Percentiles rank a stretch among this genome's conserved stretches.
These are phyloP conservation scores for Penicillium steckii DNA, from an alignment of 495 filamentous ascomycete genomes.

Conservation along the genomic window DNA sequence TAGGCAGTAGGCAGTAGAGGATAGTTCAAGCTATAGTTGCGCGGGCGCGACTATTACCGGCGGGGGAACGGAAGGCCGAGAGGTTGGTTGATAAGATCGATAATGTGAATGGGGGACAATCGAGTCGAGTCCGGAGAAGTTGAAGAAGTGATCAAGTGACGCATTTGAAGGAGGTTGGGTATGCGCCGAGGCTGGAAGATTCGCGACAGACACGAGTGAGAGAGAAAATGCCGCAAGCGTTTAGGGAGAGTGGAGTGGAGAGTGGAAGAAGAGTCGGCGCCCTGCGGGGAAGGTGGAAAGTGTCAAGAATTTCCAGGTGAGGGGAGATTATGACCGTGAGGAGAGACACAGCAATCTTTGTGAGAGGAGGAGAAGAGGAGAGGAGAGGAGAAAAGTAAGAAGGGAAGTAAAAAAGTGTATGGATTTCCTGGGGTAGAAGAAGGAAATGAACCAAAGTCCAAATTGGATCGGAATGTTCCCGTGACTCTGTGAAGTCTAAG, in stretches of 20 bases:
- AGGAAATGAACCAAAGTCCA: not conserved
- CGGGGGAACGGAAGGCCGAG: conserved; percentile 18
- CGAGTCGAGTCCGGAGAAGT: conserved; percentile 17
- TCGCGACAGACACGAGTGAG: conserved; percentile 15
- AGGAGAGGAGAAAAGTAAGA: not conserved
- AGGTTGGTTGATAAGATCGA: conserved; percentile 17
- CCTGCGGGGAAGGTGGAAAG: conserved; percentile 28
- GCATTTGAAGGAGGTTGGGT: conserved; percentile 24
- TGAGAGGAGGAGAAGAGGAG: no score
- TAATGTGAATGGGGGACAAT: conserved; percentile 28
- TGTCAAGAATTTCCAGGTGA: not conserved
- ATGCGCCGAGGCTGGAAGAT: not conserved
- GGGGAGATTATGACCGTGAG: not conserved
- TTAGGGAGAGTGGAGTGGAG: conserved; percentile 23
- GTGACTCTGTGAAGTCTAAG: conserved; percentile 25
- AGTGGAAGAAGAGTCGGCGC: conserved; percentile 21
- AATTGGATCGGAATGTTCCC: conserved; percentile 27
- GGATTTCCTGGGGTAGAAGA: no score
- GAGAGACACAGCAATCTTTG: no score
- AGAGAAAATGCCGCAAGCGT: conserved; percentile 29
- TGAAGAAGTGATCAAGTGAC: conserved; percentile 15
- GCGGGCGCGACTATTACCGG: conserved; percentile 24
- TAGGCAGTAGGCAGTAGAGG: no score
- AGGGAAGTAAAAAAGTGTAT: not conserved
- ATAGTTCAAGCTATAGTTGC: conserved; percentile 19